Base-by-base conservation (phyloP, 2,329 filamentous ascomycete species). In the Colletotrichum sp. region DNA sequence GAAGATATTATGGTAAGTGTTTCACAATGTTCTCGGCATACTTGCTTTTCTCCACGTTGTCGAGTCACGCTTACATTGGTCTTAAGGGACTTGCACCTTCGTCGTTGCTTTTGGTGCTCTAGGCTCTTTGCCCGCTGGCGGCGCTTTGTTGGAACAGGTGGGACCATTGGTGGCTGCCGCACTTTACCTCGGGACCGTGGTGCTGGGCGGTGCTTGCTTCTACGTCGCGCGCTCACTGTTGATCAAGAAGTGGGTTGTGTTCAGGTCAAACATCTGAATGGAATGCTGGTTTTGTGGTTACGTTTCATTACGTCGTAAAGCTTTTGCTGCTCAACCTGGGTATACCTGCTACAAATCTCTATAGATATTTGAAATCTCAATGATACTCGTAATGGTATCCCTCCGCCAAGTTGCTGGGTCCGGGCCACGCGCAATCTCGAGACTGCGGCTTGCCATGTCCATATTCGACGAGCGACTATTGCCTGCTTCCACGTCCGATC, bases 1-100 rank as follows among this genome's bases (percentile, higher is more conserved):
- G 73, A 10, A 52, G 73, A n/a, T 68, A 68, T 16, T 75, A 72
- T 28, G 73, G 68, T 69, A 4, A 32, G 55, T 69, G 2, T 5
- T 18, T 0, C 1, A 30, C 12, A 0, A n/a, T 18, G 10, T 36
- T 14, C n/a, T 12, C n/a, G 18, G 30, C 24, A 21, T n/a, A 21
- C 13, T 28, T 26, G 21, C 38, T 55, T 36, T 7, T 32, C 32
- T 38, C 18, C 32, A 52, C n/a, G 4, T 43, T 2, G 36, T 48
- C 55, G 21, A 30, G 16, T 28, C 7, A 32, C 7, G 8, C 36
- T 65, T 10, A 58, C 48, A 13, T 13, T 1, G 5, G 8, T 13
- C 28, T 32, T 18, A 13, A 69, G 66, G 66, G 16, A 62, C 66
- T 7, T 61, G 66, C 26, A 69, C 55, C 12, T 61, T 61, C 7